Evolutionary conservation across 164 flowering plant species (phyloP).

Genomic region (Chloranthus sessilifolius): DNA sequence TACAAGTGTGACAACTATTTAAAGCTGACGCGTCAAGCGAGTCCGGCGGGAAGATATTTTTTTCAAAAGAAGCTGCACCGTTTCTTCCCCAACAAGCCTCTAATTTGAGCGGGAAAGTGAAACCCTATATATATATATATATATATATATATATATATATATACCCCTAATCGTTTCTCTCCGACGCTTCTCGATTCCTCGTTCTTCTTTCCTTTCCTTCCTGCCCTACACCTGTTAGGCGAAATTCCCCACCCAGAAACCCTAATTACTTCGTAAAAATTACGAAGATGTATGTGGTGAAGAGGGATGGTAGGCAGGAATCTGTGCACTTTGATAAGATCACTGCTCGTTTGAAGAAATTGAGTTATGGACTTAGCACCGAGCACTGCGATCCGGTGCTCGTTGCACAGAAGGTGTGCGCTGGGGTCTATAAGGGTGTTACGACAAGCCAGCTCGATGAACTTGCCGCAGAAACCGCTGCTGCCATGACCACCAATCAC

Average conservation of each 20-base stretch:
- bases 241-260: slow-evolving; percentile 21
- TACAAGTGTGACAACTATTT: too few species aligned
- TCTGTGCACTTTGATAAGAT: slow-evolving; percentile 97
- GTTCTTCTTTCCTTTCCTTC: too few species aligned
- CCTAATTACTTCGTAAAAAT: background rate
- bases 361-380: slow-evolving; percentile 85
- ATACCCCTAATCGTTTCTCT: too few species aligned
- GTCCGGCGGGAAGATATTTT: too few species aligned
- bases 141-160: too few species aligned
- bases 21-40: too few species aligned
- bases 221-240: slow-evolving; percentile 32
- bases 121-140: too few species aligned
- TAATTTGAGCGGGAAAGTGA: too few species aligned
- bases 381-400: slow-evolving; percentile 97
- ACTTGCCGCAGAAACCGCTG: slow-evolving; percentile 94
- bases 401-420: slow-evolving; percentile 95
- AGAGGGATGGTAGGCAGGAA: slow-evolving; percentile 93
- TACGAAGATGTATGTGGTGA: slow-evolving; percentile 79
- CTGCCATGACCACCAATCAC: slow-evolving; percentile 94
- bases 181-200: too few species aligned
- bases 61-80: too few species aligned
- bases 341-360: slow-evolving; percentile 94
- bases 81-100: too few species aligned
- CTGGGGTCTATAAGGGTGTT: slow-evolving; percentile 96
- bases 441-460: slow-evolving; percentile 98